Percentiles rank a stretch among this genome's conserved stretches.
These are phyloP conservation scores for Silene noctiflora DNA, from an alignment of 179 eudicot genomes.

Conservation along the genomic window DNA sequence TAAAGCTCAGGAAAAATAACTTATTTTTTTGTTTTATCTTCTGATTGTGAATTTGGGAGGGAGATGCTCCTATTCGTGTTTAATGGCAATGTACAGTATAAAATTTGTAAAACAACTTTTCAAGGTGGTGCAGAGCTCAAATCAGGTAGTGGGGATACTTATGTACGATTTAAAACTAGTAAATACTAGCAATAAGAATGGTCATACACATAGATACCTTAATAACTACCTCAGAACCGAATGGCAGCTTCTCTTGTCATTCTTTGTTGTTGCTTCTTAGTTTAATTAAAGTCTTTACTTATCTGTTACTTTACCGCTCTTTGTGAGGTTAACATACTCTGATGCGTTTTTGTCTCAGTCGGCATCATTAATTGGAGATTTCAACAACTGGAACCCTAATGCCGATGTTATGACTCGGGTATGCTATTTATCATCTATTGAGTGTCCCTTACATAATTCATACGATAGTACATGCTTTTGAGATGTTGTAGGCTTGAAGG, in stretches of 20 bases:
- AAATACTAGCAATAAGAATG: neutral
- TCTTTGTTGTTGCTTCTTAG: neutral
- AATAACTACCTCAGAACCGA: neutral
- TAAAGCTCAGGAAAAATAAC: neutral
- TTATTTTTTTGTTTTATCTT: neutral
- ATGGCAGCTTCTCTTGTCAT: neutral
- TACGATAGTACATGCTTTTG: slow-evolving; percentile 8
- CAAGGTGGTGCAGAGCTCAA: neutral
- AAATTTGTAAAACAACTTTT: neutral
- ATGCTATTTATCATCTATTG: slow-evolving; percentile 29
- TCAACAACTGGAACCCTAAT: slow-evolving; percentile 91
- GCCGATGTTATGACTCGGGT: slow-evolving; percentile 90
- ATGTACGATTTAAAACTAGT: neutral
- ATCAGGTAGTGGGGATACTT: neutral
- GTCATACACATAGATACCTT: neutral
- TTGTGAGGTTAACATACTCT: slow-evolving; percentile 10
- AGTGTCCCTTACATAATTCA: neutral
- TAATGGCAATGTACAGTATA: neutral
- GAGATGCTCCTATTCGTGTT: neutral
- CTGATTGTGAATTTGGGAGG: neutral
- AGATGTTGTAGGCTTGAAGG: neutral
- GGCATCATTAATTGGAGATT: slow-evolving; percentile 92
- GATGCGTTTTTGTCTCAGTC: slow-evolving; percentile 40
- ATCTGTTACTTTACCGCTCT: neutral
- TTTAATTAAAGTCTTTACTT: neutral